A percentile compares a stretch with the other conserved stretches of the same genome.
These are phyloP conservation scores for Carnegiea gigantea DNA, from an alignment of 179 eudicot species.

Conservation along the genomic window DNA sequence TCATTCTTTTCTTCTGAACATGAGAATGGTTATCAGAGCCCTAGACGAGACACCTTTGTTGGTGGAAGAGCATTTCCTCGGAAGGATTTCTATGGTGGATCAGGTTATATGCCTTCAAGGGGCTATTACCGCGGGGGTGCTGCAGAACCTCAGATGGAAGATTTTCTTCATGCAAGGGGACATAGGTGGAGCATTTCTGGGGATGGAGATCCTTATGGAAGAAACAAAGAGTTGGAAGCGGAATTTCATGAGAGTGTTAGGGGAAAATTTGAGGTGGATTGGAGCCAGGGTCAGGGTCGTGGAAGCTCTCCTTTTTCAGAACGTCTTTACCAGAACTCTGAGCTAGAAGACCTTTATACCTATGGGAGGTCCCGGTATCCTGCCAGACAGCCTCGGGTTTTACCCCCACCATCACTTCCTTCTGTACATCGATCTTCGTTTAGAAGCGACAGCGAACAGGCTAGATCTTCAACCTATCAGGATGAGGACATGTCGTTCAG, in stretches of 20 bases:
- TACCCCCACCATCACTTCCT: conserved; percentile 79
- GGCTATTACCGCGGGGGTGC: conserved; percentile 48
- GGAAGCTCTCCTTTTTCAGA: conserved; percentile 55
- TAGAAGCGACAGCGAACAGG: conserved; percentile 51
- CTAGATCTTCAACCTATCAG: conserved; percentile 50
- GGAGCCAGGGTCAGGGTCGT: conserved; percentile 60
- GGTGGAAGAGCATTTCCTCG: conserved; percentile 61
- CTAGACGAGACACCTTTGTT: conserved; percentile 49
- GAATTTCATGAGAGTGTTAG: conserved; percentile 55
- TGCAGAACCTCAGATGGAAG: conserved; percentile 56
- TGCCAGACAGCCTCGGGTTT: conserved; percentile 88
- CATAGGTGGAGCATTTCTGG: conserved; percentile 60
- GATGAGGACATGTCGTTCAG: conserved; percentile 33
- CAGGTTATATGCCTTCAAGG: conserved; percentile 58
- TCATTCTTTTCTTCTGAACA: conserved; percentile 50
- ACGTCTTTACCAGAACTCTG: conserved; percentile 55
- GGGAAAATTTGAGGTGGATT: conserved; percentile 58
- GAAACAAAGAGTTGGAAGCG: conserved; percentile 50
- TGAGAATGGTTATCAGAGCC: conserved; percentile 62
- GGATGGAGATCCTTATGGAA: conserved; percentile 48
- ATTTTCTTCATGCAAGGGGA: conserved; percentile 55
- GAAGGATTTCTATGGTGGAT: conserved; percentile 61
- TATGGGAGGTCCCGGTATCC: conserved; percentile 81
- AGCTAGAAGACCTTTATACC: conserved; percentile 62
- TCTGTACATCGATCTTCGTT: conserved; percentile 49